Base-by-base conservation (phyloP, 306 rosid species). In the Malus orientalis region DNA sequence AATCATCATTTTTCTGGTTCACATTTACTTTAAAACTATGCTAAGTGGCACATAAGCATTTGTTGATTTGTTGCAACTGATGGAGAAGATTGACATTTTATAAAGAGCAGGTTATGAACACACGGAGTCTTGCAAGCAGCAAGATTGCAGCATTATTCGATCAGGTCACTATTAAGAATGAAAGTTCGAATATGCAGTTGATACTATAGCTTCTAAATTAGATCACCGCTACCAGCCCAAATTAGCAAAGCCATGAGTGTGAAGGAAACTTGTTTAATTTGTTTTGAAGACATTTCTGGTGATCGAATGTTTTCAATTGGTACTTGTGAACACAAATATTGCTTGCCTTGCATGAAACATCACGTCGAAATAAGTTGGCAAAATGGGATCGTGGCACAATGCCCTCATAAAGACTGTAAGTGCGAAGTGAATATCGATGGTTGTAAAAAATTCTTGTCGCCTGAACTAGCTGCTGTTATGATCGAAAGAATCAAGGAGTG, bases 341-440 rank as follows among this genome's bases (percentile, higher is more conserved):
- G 96, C 86, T 80, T 86, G 69, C 82, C 94, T n/a, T 93, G 98
- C 81, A 84, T 91, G 91, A 86, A 86, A 73, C 90, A 86, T 73
- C 91, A 92, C 70, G 88, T 88, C 60, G 93, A 90, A 78, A 91
- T 86, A 65, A 89, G 87, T 83, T 81, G 89, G 73, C 92, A 83
- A 38, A 69, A 68, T 42, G 96, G 93, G 63, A 81, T 82, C 71
- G 65, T 84, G 79, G 88, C 94, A 7, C 88, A 79, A 65, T 93
- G 96, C 78, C 98, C 94, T 47, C 87, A 87, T 20, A 91, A 85
- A 44, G 82, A 74, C n/a, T 90, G 96, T 73, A 85, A 80, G 70
- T 65, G 78, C 29, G 87, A 87, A 62, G 89, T 93, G 75, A 71
- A 75, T 15, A 51, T 89, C 61, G 89, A 86, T n/a, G 79, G 90